Evolutionary conservation across 164 flowering plant species (phyloP), one percentile per base, ranked within the genome.

Genomic region (grape (Vitis vinifera)): DNA sequence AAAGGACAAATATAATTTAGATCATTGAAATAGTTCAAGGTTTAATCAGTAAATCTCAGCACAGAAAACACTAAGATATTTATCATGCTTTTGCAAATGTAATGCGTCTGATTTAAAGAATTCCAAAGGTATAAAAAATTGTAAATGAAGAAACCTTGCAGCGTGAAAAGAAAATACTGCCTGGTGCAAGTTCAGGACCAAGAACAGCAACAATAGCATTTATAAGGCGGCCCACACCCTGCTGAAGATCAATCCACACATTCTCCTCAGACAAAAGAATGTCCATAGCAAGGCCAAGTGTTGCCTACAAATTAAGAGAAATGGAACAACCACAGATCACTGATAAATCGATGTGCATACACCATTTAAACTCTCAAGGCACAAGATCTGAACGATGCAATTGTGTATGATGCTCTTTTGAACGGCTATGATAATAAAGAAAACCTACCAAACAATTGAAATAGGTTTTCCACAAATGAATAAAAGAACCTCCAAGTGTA

Each of bases 131-230:
- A 10, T 29, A 4, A 51, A 52, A 19, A 65, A 70, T 23, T 15
- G 19, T 29, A 17, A 55, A 62, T 10, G 10, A 64, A 64, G 29
- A 67, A 49, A 91, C 99, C 98, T 96, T 93, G 91, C 97, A 91
- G 65, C 97, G 95, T 31, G 98, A 91, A 80, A 96, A 96, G 82
- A 96, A 93, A 74, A 89, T 91, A 80, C 99, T 93, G 51, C 95
- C 97, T 37, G 99, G 97, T 55, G 94, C 79, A 75, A 96, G 98
- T 74, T 96, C 99, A 70, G 99, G 99, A 74, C 99, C 99, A 74
- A 93, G 84, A 75, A 92, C 97, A 77, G 98, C 97, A 83, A 96
- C 98, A 77, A 91, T 88, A 59, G 98, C 99, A 91, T 96, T 96
- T 77, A 96, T 83, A 51, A 96, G 90, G 71, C 92, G 97, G 70